phyloP scores from a whole-genome alignment of 345 rosid genomes.

The Rhizophora mangle region DNA sequence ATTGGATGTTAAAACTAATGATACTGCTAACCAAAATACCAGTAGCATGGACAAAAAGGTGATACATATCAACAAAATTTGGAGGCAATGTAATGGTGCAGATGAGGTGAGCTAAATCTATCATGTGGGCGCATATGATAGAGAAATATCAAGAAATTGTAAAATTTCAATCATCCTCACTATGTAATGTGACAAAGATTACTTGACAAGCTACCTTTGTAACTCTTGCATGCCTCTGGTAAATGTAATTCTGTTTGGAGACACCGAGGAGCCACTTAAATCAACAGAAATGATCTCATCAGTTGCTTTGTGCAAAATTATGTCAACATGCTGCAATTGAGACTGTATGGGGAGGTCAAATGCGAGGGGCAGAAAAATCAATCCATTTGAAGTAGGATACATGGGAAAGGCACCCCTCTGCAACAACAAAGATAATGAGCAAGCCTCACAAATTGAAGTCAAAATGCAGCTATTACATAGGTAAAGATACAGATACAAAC shows the following conservation, averaged over 20 bases:
- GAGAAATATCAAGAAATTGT: neutral
- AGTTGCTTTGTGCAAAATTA: constrained; percentile 89
- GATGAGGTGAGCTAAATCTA: neutral
- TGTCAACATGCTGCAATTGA: constrained; percentile 65
- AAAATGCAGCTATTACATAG: neutral
- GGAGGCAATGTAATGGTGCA: neutral
- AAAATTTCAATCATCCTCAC: neutral
- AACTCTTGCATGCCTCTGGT: constrained; percentile 78
- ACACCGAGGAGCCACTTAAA: constrained; percentile 38
- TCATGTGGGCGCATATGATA: neutral
- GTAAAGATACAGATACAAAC: neutral
- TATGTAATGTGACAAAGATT: neutral
- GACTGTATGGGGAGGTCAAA: constrained; percentile 59
- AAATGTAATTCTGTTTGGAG: constrained; percentile 48
- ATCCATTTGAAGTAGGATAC: constrained; percentile 66
- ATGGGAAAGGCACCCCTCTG: constrained; percentile 90
- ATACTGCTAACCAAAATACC: neutral
- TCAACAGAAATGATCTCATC: constrained; percentile 77
- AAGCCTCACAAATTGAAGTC: constrained; percentile 1
- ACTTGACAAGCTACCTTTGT: constrained; percentile 38
- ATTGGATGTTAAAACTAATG: neutral
- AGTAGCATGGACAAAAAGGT: neutral
- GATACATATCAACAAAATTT: neutral
- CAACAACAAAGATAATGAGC: constrained; percentile 25
- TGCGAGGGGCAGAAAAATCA: constrained; percentile 72